Conservation (phyloP, 768 basidiomycete species). For the Daedaleopsis nitida region DNA sequence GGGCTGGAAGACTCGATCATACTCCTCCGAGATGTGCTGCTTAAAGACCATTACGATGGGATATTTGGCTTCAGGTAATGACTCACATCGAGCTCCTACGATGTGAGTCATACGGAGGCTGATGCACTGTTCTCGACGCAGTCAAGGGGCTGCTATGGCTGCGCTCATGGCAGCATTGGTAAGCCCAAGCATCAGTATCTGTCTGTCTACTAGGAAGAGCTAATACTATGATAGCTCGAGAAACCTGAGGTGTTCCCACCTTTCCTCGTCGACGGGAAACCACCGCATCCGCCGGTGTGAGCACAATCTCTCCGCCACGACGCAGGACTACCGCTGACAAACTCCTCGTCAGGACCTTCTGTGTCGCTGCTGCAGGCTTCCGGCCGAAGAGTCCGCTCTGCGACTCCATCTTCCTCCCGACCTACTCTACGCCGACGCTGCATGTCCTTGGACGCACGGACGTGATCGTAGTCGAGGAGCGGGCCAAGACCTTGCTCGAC, state of each 20-base stretch:
- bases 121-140: constrained; percentile 28
- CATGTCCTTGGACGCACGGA: constrained; percentile 81
- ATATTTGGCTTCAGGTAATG: constrained; percentile 77
- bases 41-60: constrained; percentile 69
- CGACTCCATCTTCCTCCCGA: constrained; percentile 49
- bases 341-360: constrained; percentile 56
- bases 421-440: constrained; percentile 70
- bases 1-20: constrained; percentile 64
- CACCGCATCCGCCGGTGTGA: constrained; percentile 78
- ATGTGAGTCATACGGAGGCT: neutral
- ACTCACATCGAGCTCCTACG: neutral
- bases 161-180: constrained; percentile 72
- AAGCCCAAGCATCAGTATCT: constrained; percentile 32
- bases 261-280: constrained; percentile 63
- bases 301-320: constrained; percentile 22
- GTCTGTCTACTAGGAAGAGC: neutral
- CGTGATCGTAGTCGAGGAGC: constrained; percentile 70
- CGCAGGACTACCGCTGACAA: neutral
- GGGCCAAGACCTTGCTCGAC: constrained; percentile 57
- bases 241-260: constrained; percentile 51
- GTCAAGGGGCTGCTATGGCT: constrained; percentile 81
- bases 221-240: constrained; percentile 45
- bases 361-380: constrained; percentile 78
- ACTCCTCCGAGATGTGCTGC: constrained; percentile 57
- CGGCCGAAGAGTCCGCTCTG: constrained; percentile 48